These are phyloP conservation scores for Begonia masoniana DNA, from an alignment of 306 rosid genomes.

Conservation along the genomic window DNA sequence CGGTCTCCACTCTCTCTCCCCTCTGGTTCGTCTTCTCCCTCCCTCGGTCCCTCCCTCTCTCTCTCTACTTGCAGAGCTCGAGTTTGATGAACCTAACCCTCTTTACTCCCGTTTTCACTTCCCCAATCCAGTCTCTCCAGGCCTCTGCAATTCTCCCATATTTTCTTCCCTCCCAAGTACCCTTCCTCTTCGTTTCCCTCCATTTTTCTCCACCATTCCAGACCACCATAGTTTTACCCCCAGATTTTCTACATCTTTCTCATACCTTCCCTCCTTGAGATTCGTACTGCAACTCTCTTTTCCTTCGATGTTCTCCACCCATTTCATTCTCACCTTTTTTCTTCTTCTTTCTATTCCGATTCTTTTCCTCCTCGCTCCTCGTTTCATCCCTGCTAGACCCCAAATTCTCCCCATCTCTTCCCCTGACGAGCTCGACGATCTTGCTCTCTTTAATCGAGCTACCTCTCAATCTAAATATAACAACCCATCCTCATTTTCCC, in stretches of 20 bases:
- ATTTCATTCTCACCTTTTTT: constrained; percentile 39
- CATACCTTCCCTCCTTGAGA: constrained; percentile 12
- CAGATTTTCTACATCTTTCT: neutral
- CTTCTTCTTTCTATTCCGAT: constrained; percentile 69
- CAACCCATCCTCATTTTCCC: constrained; percentile 41
- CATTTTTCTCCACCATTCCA: too few relatives aligned
- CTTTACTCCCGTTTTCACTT: too few relatives aligned
- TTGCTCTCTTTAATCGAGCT: constrained; percentile 61
- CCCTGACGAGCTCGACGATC: constrained; percentile 60
- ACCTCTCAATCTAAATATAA: constrained; percentile 15
- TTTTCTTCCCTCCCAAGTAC: too few relatives aligned
- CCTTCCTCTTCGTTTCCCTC: too few relatives aligned
- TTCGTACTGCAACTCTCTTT: constrained; percentile 3
- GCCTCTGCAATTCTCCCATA: too few relatives aligned
- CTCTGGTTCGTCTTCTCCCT: too few relatives aligned
- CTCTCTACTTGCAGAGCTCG: too few relatives aligned
- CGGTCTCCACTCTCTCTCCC: too few relatives aligned
- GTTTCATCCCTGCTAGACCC: constrained; percentile 38
- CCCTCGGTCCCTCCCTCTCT: too few relatives aligned
- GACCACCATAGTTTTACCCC: too few relatives aligned
- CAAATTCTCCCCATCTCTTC: constrained; percentile 32
- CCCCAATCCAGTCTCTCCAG: too few relatives aligned
- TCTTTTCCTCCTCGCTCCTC: constrained; percentile 57
- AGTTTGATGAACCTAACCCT: too few relatives aligned
- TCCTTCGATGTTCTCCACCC: constrained; percentile 58